Evolutionary conservation across 805 yeast genomes (phyloP).

Genomic region (Torulaspora maleeae): DNA sequence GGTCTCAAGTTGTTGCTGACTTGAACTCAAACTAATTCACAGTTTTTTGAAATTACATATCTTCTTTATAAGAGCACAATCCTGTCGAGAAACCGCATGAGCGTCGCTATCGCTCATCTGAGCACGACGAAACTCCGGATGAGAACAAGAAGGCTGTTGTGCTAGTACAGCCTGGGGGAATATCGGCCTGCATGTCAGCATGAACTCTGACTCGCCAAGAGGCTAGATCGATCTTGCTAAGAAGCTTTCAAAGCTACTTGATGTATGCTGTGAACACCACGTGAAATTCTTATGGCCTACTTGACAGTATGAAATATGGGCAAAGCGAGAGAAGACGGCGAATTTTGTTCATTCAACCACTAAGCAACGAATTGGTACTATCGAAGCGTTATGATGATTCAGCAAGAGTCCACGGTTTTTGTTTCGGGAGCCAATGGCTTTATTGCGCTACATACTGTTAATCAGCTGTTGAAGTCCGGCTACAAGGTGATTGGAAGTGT

Average conservation of each 20-base stretch:
- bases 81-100: neutral
- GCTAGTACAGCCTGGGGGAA: too few species aligned
- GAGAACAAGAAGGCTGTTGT: too few species aligned
- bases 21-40: conserved; percentile 12
- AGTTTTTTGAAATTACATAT: neutral
- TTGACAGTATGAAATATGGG: too few species aligned
- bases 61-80: neutral
- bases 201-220: too few species aligned
- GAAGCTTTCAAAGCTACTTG: too few species aligned
- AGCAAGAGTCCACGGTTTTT: conserved; percentile 31
- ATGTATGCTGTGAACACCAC: too few species aligned
- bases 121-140: too few species aligned
- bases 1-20: conserved; percentile 40
- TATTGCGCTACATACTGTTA: conserved; percentile 46
- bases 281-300: too few species aligned
- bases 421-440: conserved; percentile 51
- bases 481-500: conserved; percentile 49
- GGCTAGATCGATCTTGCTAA: too few species aligned
- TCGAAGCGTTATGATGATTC: neutral
- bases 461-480: conserved; percentile 37
- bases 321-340: too few species aligned
- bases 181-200: too few species aligned
- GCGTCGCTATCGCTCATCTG: neutral
- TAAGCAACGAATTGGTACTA: neutral
- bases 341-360: too few species aligned